Conservation (phyloP, 345 rosid genomes). For the Euphorbia peplus region DNA sequence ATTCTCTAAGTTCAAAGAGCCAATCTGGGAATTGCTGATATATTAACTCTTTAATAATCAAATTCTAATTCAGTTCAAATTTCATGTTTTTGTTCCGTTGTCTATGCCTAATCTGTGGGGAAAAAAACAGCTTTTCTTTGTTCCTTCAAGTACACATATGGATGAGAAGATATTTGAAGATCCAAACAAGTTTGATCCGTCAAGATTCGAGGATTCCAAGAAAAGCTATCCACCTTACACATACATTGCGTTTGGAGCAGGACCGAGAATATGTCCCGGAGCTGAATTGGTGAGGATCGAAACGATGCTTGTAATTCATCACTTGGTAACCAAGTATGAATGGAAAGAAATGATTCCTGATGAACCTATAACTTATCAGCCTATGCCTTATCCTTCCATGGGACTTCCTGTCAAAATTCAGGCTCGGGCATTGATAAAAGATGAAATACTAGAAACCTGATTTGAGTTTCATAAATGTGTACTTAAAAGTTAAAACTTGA, state of each 20-base stretch:
- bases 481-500: too few relatives aligned
- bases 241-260: constrained; percentile 10
- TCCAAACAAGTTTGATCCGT: constrained; percentile 9
- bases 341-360: background rate
- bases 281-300: constrained; percentile 11
- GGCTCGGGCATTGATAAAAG: too few relatives aligned
- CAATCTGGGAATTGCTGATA: too few relatives aligned
- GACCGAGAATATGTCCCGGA: constrained; percentile 9
- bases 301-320: background rate
- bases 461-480: too few relatives aligned
- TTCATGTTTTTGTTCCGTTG: too few relatives aligned
- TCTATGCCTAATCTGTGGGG: too few relatives aligned
- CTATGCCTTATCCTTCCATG: constrained; percentile 5
- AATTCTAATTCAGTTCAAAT: too few relatives aligned
- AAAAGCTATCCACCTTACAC: background rate
- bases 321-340: background rate
- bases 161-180: constrained; percentile 1
- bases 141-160: background rate
- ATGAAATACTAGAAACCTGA: too few relatives aligned
- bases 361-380: background rate
- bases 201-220: background rate
- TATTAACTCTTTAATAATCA: too few relatives aligned
- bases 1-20: too few relatives aligned
- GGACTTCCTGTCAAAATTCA: background rate
- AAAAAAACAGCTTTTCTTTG: background rate